Evolutionary conservation across 31 red algal species (phyloP).

Genomic region (Endocladia muricata): DNA sequence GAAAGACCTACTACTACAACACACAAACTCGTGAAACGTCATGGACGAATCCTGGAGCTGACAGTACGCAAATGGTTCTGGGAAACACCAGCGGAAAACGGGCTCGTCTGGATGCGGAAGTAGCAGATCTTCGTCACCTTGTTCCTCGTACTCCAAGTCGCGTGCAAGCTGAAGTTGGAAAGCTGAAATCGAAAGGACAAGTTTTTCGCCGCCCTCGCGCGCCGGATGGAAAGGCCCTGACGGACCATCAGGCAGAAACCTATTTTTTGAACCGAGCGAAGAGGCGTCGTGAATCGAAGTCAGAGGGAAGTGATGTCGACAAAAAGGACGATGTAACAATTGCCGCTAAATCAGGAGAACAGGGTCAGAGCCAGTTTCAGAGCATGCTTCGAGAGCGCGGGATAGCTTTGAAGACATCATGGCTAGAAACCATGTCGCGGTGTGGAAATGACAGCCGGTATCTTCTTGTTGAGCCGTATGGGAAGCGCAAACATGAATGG

Average conservation of each 20-base stretch:
- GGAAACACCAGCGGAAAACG: neutral
- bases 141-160: neutral
- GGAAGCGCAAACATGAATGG: conserved; percentile 43
- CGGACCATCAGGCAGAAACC: conserved; percentile 56
- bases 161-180: neutral
- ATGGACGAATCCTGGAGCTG: conserved; percentile 49
- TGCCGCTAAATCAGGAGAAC: neutral
- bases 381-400: conserved; percentile 41
- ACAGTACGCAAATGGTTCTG: neutral
- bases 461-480: conserved; percentile 21
- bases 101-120: neutral
- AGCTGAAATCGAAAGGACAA: neutral
- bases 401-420: conserved; percentile 24
- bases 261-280: conserved; percentile 72
- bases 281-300: neutral
- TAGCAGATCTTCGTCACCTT: neutral
- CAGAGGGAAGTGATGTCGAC: conserved; percentile 5
- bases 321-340: neutral
- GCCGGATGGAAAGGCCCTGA: conserved; percentile 46
- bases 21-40: conserved; percentile 57
- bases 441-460: conserved; percentile 44
- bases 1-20: conserved; percentile 70
- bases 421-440: conserved; percentile 53
- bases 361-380: conserved; percentile 5
- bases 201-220: conserved; percentile 31